These are phyloP conservation scores for Hordeum pubiflorum DNA, from an alignment of 202 grass and related monocot species.

Conservation along the genomic window DNA sequence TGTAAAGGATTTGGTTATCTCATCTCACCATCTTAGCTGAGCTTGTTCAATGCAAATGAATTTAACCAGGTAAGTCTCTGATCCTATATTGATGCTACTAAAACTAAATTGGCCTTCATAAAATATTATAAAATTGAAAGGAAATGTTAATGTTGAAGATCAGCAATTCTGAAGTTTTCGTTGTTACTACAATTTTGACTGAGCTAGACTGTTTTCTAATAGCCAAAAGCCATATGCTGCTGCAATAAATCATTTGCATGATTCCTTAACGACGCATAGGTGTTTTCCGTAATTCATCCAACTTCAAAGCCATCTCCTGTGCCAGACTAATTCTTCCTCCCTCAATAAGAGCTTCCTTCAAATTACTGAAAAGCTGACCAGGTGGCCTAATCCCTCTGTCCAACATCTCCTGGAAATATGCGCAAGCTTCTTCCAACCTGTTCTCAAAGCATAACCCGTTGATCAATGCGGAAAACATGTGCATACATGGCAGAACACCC, in stretches of 20 bases:
- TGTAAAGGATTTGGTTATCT: slow-evolving; percentile 75
- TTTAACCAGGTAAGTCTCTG: slow-evolving; percentile 72
- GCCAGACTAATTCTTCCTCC: slow-evolving; percentile 60
- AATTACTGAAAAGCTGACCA: slow-evolving; percentile 59
- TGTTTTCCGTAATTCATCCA: slow-evolving; percentile 52
- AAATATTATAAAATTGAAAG: neutral
- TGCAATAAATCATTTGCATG: neutral
- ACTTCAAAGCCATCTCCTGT: slow-evolving; percentile 46
- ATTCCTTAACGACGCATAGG: slow-evolving; percentile 35
- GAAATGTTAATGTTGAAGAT: neutral
- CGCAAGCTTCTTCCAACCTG: slow-evolving; percentile 67
- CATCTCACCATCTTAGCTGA: slow-evolving; percentile 73
- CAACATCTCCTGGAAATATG: slow-evolving; percentile 78
- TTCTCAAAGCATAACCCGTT: slow-evolving; percentile 73
- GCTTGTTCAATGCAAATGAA: slow-evolving; percentile 88
- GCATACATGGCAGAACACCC: slow-evolving; percentile 72
- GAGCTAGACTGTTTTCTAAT: neutral
- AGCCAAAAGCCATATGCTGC: neutral
- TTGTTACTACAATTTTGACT: neutral
- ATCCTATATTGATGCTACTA: neutral
- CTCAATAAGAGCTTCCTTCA: slow-evolving; percentile 62
- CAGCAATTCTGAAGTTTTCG: neutral
- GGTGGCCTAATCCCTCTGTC: slow-evolving; percentile 82
- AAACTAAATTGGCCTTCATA: neutral
- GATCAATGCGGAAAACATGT: slow-evolving; percentile 78